Percentiles rank a stretch among this genome's conserved stretches.
Evolutionary conservation across 805 yeast species (phyloP).

Genomic region (Isabelozyma pseudorhagii): DNA sequence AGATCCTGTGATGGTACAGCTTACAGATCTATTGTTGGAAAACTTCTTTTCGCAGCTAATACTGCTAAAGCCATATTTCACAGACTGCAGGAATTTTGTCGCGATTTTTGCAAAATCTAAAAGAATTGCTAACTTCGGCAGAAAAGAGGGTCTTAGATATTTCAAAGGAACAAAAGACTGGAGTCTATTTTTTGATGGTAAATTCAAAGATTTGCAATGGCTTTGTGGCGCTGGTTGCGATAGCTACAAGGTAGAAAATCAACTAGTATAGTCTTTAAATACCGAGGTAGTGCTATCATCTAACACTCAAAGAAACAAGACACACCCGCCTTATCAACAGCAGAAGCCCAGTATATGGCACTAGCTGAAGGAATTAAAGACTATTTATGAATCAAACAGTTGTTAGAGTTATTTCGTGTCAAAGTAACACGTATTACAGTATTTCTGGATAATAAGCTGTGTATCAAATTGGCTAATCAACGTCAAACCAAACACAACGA

Average conservation of each 20-base stretch:
- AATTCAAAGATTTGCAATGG: too few species aligned
- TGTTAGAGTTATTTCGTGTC: not conserved
- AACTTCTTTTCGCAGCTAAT: too few species aligned
- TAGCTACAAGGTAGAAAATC: too few species aligned
- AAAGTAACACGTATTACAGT: not conserved
- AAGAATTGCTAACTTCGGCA: not conserved
- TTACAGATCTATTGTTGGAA: not conserved
- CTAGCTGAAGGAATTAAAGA: not conserved
- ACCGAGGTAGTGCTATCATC: not conserved
- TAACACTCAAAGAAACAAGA: not conserved
- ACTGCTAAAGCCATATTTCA: too few species aligned
- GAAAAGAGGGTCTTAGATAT: not conserved
- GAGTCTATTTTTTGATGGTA: too few species aligned
- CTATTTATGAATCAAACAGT: not conserved
- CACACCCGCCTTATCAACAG: not conserved
- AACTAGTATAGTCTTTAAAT: not conserved
- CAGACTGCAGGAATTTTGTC: too few species aligned
- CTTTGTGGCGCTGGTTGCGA: too few species aligned
- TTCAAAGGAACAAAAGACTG: not conserved
- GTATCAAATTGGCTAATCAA: not conserved
- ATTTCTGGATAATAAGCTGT: not conserved
- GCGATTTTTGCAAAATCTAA: not conserved
- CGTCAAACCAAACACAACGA: not conserved
- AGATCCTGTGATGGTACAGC: not conserved
- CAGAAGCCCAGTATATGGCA: not conserved